A percentile compares a stretch with the other conserved stretches of the same genome.
Evolutionary conservation across 495 filamentous ascomycete genomes (phyloP).

Genomic region (Rusavskia elegans): DNA sequence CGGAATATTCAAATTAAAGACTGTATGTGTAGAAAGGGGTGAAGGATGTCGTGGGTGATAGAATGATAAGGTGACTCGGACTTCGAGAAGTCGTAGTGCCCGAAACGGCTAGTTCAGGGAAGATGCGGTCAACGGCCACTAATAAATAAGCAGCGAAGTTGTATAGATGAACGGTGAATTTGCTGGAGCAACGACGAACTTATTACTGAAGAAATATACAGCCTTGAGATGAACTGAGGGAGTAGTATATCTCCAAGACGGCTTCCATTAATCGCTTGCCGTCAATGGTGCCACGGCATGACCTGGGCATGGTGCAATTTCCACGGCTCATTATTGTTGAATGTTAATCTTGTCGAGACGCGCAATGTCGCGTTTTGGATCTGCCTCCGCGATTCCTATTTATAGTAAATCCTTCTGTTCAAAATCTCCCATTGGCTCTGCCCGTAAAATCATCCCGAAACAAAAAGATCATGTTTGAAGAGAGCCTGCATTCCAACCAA

Average conservation of each 20-base stretch:
- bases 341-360: conserved; percentile 5
- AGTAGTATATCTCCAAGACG: too few species aligned
- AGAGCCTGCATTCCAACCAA: background rate
- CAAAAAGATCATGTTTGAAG: background rate
- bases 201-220: too few species aligned
- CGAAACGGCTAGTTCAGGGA: background rate
- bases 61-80: too few species aligned
- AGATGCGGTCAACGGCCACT: background rate
- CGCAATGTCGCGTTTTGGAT: too few species aligned
- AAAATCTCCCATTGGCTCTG: background rate
- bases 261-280: background rate
- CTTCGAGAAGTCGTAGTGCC: too few species aligned
- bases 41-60: conserved; percentile 8
- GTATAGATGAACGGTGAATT: too few species aligned
- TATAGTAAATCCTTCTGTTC: background rate
- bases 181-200: too few species aligned
- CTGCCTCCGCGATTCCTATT: too few species aligned
- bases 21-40: background rate
- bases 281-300: background rate
- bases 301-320: background rate
- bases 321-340: background rate
- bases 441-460: background rate
- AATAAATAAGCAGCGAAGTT: too few species aligned
- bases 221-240: too few species aligned
- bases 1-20: background rate